Evolutionary conservation across 352 stramenopile genomes (phyloP).

Genomic region (Achlya hypogyna): DNA sequence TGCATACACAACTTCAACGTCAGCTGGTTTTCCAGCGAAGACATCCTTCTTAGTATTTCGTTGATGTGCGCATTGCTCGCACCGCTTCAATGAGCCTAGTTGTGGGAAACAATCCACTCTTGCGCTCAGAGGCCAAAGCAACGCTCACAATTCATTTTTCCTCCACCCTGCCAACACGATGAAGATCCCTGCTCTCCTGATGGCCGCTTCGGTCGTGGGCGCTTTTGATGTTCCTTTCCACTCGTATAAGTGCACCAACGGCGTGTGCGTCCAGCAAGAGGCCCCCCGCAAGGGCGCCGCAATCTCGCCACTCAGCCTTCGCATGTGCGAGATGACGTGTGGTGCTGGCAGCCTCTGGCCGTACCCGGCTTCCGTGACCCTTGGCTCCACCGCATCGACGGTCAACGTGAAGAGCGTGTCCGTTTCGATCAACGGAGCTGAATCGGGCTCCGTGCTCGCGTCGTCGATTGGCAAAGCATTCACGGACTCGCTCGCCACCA

Average conservation of each 20-base stretch:
- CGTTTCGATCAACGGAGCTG: background rate
- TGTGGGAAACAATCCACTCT: too few species aligned
- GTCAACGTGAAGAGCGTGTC: background rate
- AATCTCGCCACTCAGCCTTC: background rate
- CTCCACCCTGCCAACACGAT: background rate
- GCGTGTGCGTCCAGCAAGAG: background rate
- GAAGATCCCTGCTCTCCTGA: background rate
- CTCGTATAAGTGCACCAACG: background rate
- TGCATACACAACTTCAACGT: too few species aligned
- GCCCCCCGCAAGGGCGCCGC: background rate
- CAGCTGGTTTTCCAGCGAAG: too few species aligned
- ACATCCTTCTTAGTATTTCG: too few species aligned
- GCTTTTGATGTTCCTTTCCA: background rate
- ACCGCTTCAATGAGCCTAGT: too few species aligned
- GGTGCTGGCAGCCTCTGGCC: conserved; percentile 10
- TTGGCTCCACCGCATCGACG: background rate
- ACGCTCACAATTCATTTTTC: too few species aligned
- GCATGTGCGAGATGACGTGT: conserved; percentile 20
- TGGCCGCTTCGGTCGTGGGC: background rate
- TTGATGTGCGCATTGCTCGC: too few species aligned
- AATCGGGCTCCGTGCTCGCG: background rate
- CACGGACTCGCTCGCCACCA: background rate
- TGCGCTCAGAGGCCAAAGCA: too few species aligned
- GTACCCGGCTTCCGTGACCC: background rate
- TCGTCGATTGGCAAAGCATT: background rate